Conservation (phyloP, 805 yeast species). For the Candida boidinii region DNA sequence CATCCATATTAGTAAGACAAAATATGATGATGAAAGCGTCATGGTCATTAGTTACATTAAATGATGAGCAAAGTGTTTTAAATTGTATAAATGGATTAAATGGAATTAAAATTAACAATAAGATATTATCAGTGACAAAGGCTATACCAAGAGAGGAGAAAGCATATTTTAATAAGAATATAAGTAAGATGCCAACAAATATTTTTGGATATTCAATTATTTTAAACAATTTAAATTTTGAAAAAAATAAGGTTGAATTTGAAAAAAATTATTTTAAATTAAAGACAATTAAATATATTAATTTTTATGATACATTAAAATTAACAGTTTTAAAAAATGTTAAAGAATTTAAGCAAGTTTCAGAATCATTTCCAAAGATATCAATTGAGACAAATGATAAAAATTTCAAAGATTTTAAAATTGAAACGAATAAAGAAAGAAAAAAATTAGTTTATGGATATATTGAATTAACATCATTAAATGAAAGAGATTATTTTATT, state of each 20-base stretch:
- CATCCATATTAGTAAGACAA: conserved; percentile 16
- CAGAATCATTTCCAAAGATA: conserved; percentile 6
- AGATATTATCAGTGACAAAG: conserved; percentile 20
- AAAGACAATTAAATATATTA: conserved; percentile 17
- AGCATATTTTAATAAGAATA: conserved; percentile 12
- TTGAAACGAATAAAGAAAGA: conserved; percentile 5
- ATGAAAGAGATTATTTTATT: conserved; percentile 17
- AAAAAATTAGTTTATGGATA: conserved; percentile 21
- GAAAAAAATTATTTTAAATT: conserved; percentile 19
- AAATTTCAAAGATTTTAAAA: too few relatives aligned
- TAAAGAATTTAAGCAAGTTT: too few relatives aligned
- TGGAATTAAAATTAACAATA: conserved; percentile 19
- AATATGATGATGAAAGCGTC: conserved; percentile 21
- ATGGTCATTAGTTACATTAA: conserved; percentile 24
- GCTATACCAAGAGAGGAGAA: conserved; percentile 26
- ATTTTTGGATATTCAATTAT: conserved; percentile 12
- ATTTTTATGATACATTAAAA: conserved; percentile 17
- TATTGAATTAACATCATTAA: conserved; percentile 18
- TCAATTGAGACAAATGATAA: background rate
- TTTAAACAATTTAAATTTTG: conserved; percentile 17
- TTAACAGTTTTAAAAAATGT: too few relatives aligned
- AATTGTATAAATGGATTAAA: conserved; percentile 18
- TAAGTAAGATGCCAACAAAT: conserved; percentile 10
- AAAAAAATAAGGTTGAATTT: conserved; percentile 12
- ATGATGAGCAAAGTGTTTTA: conserved; percentile 17